Evolutionary conservation across 495 filamentous ascomycete genomes (phyloP).

Genomic region (Aspergillus avenaceus): DNA sequence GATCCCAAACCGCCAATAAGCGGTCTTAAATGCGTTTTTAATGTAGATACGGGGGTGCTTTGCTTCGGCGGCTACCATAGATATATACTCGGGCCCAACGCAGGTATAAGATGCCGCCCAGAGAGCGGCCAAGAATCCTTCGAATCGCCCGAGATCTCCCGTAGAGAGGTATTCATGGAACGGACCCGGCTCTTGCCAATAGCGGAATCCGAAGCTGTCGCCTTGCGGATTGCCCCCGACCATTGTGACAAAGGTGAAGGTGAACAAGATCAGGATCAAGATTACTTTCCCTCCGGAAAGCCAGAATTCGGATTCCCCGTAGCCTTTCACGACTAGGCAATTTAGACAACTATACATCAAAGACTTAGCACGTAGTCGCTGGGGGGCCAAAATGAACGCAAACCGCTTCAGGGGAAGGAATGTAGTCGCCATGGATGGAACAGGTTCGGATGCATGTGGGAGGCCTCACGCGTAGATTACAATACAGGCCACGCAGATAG

Average conservation of each 20-base stretch:
- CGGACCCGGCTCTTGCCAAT: conserved; percentile 30
- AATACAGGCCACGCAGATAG: conserved; percentile 52
- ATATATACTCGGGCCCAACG: conserved; percentile 69
- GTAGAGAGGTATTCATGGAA: conserved; percentile 48
- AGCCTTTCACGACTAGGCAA: conserved; percentile 54
- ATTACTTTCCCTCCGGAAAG: conserved; percentile 64
- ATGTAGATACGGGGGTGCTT: conserved; percentile 56
- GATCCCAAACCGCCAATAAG: conserved; percentile 64
- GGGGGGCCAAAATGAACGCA: conserved; percentile 24
- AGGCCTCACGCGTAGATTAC: conserved; percentile 26
- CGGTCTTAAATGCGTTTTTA: conserved; percentile 62
- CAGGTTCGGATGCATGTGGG: not conserved
- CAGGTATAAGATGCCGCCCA: conserved; percentile 36
- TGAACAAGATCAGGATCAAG: conserved; percentile 56
- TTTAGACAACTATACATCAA: conserved; percentile 13
- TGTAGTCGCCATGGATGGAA: no score
- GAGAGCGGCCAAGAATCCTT: conserved; percentile 66
- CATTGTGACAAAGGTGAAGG: conserved; percentile 49
- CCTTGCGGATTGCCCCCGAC: conserved; percentile 65
- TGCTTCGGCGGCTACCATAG: conserved; percentile 74
- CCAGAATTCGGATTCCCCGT: conserved; percentile 67
- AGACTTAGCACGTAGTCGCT: conserved; percentile 14
- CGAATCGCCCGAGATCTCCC: conserved; percentile 61
- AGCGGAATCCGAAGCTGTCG: conserved; percentile 70
- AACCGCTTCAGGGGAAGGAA: conserved; percentile 11